These are phyloP conservation scores for Xylariaceae sp. DNA, from an alignment of 2,329 filamentous ascomycete genomes.

Conservation along the genomic window DNA sequence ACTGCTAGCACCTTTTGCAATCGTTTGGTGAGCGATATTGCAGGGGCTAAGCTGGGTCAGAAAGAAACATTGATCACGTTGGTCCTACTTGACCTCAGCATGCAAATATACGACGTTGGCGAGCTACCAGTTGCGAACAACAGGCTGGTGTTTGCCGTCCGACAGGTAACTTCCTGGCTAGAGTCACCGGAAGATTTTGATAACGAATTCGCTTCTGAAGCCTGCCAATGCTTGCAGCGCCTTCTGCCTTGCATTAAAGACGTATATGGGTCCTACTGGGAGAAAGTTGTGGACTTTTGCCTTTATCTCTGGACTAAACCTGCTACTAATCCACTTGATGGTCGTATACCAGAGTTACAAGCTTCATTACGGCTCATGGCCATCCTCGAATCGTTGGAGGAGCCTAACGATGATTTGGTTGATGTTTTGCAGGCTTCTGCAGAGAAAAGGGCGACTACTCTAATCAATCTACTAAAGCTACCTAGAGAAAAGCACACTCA, in stretches of 20 bases:
- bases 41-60: slow-evolving; percentile 52
- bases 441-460: slow-evolving; percentile 59
- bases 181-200: slow-evolving; percentile 56
- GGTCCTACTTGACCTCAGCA: slow-evolving; percentile 60
- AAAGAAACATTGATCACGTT: slow-evolving; percentile 57
- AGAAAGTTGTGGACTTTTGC: slow-evolving; percentile 66
- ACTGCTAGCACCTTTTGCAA: slow-evolving; percentile 62
- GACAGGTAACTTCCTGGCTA: slow-evolving; percentile 77
- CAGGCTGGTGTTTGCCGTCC: slow-evolving; percentile 81
- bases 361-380: slow-evolving; percentile 75
- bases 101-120: slow-evolving; percentile 58
- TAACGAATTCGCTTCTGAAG: slow-evolving; percentile 54
- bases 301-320: slow-evolving; percentile 62
- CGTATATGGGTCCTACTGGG: slow-evolving; percentile 91
- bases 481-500: slow-evolving; percentile 58
- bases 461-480: slow-evolving; percentile 69
- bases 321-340: slow-evolving; percentile 50
- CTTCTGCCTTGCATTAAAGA: slow-evolving; percentile 78
- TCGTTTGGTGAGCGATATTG: slow-evolving; percentile 66
- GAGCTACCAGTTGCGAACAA: slow-evolving; percentile 67
- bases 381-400: slow-evolving; percentile 67
- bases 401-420: slow-evolving; percentile 84
- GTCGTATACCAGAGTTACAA: slow-evolving; percentile 68
- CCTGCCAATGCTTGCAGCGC: slow-evolving; percentile 62
- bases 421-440: slow-evolving; percentile 73